phyloP scores from a whole-genome alignment of 495 filamentous ascomycete genomes.

The Aspergillus conjunctus region DNA sequence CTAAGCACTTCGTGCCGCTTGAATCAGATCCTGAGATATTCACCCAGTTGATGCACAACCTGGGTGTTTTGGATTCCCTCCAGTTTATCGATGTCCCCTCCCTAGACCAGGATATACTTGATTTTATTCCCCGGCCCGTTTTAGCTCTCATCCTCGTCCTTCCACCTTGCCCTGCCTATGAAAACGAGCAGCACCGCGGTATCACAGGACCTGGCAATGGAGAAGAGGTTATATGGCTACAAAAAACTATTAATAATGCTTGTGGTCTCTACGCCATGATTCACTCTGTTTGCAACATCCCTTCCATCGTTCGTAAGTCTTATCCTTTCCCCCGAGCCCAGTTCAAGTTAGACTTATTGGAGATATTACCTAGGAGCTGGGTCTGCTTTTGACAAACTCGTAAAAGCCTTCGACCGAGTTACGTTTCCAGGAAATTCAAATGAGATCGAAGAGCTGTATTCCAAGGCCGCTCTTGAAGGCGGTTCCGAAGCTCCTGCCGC shows the following conservation, averaged over 20 bases:
- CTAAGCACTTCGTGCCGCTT: constrained; percentile 11
- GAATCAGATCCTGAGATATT: constrained; percentile 11
- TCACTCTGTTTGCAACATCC: constrained; percentile 8
- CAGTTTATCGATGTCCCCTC: constrained; percentile 8
- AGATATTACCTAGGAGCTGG: neutral
- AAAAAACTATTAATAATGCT: constrained; percentile 9
- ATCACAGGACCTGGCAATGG: neutral
- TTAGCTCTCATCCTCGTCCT: constrained; percentile 11
- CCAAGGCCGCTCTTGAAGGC: neutral
- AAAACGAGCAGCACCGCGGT: neutral
- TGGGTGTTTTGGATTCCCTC: neutral
- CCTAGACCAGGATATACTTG: constrained; percentile 2
- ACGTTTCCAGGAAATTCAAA: neutral
- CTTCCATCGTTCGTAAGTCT: constrained; percentile 8
- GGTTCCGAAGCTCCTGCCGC: constrained; percentile 3
- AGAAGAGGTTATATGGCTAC: neutral
- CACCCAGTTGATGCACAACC: constrained; percentile 7
- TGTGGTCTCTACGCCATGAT: constrained; percentile 11
- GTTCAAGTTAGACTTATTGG: neutral
- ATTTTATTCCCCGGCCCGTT: neutral
- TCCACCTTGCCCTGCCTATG: constrained; percentile 8
- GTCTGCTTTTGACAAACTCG: neutral
- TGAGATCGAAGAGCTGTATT: neutral
- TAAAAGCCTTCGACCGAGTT: neutral
- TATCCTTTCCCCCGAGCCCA: neutral